Base-by-base conservation (phyloP, 73 alveolate species). In the Paraurostyla sp. region DNA sequence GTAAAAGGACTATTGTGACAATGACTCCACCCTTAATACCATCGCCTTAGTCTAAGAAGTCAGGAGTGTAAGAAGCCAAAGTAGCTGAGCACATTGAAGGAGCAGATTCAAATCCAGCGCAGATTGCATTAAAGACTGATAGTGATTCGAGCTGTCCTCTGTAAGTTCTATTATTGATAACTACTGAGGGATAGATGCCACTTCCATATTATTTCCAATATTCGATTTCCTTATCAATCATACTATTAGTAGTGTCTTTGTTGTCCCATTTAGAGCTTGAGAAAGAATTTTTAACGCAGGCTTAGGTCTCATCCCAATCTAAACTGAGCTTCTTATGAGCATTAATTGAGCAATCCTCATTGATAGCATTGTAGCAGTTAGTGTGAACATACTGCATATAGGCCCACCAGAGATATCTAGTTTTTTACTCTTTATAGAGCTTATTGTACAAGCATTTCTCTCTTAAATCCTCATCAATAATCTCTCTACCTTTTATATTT, bases 71-170 rank as follows among this genome's bases (percentile, higher is more conserved):
- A 49, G 69, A 58, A 42, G 56, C 87, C n/a, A 82, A 27, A 60
- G 58, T 88, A 50, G 45, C 63, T n/a, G 0, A 65, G 65, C 82
- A 56, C 35, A 27, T 76, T 20, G 71, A 54, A 16, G 80, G 93
- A 0, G 85, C 80, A 13, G 87, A 81, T 45, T 75, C 83, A 36
- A 93, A 90, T 0, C 97, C 96, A 50, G 89, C 84, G 38, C 97
- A 93, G 35, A 93, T 18, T 15, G 94, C 92, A 32, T 62, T 43
- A 40, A 75, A 56, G 6, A 93, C 91, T 15, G 71, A 20, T 2
- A 58, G 88, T 18, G 91, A 49, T 40, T 91, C 91, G 4, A 93
- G 80, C 33, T 65, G 92, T 3, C 97, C 97, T 32, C 90, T 30
- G 63, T 43, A 92, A 0, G 95, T 65, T 29, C 73, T 36, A 15